Evolutionary conservation across 2,329 filamentous ascomycete species (phyloP).

Genomic region (Aureobasidium sp.): DNA sequence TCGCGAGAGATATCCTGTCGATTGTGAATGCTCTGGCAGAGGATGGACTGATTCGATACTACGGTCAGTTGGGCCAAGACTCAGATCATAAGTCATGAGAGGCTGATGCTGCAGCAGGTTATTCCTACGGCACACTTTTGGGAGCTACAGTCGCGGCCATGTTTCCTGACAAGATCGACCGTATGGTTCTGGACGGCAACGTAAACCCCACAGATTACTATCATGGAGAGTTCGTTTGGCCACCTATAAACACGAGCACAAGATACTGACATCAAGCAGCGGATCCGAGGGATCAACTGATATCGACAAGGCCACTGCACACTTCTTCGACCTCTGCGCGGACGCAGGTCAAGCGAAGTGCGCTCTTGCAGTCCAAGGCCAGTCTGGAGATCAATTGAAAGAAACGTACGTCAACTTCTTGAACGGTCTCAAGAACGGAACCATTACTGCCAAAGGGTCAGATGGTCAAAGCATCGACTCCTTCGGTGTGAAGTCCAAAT

Average conservation of each 20-base stretch:
- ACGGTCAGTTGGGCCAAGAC: background rate
- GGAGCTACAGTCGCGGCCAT: conserved; percentile 42
- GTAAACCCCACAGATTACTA: conserved; percentile 23
- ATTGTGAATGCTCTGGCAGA: background rate
- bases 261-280: too few species aligned
- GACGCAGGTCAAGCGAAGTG: too few species aligned
- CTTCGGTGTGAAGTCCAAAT: too few species aligned
- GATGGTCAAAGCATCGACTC: too few species aligned
- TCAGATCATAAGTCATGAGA: background rate
- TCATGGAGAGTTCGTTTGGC: background rate
- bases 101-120: conserved; percentile 22
- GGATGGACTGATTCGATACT: background rate
- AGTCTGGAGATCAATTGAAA: too few species aligned
- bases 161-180: conserved; percentile 37
- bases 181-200: conserved; percentile 39
- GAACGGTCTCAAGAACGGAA: too few species aligned
- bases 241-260: background rate
- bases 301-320: too few species aligned
- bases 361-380: too few species aligned
- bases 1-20: background rate
- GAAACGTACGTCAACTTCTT: too few species aligned
- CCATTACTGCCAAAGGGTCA: too few species aligned
- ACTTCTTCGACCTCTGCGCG: too few species aligned
- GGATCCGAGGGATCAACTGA: background rate
- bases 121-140: conserved; percentile 42